Conservation (phyloP, 768 basidiomycete species). For the Lentinula aciculospora region DNA sequence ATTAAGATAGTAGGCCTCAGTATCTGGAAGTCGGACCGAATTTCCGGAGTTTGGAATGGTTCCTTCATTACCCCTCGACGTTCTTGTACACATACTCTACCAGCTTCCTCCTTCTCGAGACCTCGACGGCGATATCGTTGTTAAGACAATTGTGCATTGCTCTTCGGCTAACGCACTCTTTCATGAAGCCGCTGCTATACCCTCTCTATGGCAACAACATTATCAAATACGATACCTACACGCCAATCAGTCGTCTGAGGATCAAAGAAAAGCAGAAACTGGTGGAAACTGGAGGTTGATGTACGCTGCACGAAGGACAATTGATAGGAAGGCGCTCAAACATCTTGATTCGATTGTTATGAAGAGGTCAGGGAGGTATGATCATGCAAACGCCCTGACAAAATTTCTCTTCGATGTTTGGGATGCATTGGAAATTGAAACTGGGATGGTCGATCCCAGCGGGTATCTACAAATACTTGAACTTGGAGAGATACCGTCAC, state of each 20-base stretch:
- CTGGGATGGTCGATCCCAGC: slow-evolving; percentile 1
- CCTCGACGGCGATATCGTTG: not conserved
- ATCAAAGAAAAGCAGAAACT: slow-evolving; percentile 20
- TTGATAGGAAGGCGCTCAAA: slow-evolving; percentile 36
- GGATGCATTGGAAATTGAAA: slow-evolving; percentile 42
- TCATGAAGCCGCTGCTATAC: slow-evolving; percentile 35
- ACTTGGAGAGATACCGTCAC: not conserved
- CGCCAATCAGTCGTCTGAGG: slow-evolving; percentile 30
- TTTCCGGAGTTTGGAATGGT: not conserved
- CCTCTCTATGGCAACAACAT: slow-evolving; percentile 46
- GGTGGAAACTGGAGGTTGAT: slow-evolving; percentile 38
- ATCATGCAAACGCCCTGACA: slow-evolving; percentile 31
- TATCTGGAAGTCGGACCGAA: too few species aligned
- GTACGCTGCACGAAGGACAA: slow-evolving; percentile 37
- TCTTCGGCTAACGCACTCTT: slow-evolving; percentile 30
- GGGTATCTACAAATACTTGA: not conserved
- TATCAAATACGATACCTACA: slow-evolving; percentile 45
- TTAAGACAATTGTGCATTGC: slow-evolving; percentile 32
- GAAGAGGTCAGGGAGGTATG: slow-evolving; percentile 30
- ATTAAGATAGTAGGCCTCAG: too few species aligned
- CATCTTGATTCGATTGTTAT: slow-evolving; percentile 36
- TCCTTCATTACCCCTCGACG: slow-evolving; percentile 9
- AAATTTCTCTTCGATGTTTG: slow-evolving; percentile 47
- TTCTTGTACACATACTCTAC: slow-evolving; percentile 9
- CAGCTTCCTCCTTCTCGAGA: slow-evolving; percentile 7